phyloP scores from a whole-genome alignment of 352 stramenopile genomes.

The Globisporangium perplexum region DNA sequence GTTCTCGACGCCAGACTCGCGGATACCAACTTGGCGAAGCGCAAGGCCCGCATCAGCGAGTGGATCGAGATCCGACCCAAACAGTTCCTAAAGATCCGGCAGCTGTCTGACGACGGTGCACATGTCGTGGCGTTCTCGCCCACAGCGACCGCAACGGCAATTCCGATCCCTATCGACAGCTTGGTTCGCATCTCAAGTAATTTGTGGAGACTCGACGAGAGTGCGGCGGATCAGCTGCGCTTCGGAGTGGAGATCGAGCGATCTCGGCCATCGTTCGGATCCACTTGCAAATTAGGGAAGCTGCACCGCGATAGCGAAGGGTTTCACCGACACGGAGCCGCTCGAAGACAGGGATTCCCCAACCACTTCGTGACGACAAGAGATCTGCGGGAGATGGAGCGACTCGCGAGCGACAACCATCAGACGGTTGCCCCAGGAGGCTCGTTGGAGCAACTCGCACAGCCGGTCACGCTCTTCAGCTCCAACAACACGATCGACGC shows the following conservation, averaged over 20 bases:
- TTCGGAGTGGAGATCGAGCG: not conserved
- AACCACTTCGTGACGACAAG: conserved; percentile 37
- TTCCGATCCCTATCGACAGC: conserved; percentile 23
- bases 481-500: conserved; percentile 54
- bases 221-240: conserved; percentile 2
- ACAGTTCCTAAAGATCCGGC: conserved; percentile 39
- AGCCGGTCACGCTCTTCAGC: conserved; percentile 41
- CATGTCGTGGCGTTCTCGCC: conserved; percentile 19
- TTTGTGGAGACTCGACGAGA: conserved; percentile 28
- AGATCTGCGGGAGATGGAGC: conserved; percentile 12
- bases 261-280: not conserved
- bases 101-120: conserved; percentile 25
- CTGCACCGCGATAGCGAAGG: conserved; percentile 44
- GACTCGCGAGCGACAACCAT: not conserved
- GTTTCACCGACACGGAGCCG: conserved; percentile 47
- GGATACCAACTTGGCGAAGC: not conserved
- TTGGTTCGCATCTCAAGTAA: conserved; percentile 31
- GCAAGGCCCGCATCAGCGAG: conserved; percentile 33
- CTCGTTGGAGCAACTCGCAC: not conserved
- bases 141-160: conserved; percentile 10
- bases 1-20: not conserved
- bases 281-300: conserved; percentile 23
- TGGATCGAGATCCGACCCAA: conserved; percentile 47
- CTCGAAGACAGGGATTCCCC: conserved; percentile 47
- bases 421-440: not conserved